phyloP scores from a whole-genome alignment of 2,329 filamentous ascomycete genomes.

The Fusarium pseudoanthophilum region DNA sequence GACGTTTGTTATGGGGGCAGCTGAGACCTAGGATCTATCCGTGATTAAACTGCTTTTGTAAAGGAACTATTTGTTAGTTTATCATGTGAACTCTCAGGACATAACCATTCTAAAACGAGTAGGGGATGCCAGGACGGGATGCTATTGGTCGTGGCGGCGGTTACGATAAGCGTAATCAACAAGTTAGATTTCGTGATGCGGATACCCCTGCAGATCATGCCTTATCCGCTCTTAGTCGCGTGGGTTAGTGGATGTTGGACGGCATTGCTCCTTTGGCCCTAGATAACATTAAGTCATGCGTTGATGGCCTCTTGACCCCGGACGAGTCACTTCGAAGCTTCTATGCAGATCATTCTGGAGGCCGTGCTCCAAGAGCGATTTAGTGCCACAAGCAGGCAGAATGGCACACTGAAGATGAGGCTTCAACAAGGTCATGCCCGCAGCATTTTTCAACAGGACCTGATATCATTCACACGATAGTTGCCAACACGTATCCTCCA shows the following conservation, averaged over 20 bases:
- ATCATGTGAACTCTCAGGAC: background rate
- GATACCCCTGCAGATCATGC: slow-evolving; percentile 28
- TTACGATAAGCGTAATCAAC: slow-evolving; percentile 28
- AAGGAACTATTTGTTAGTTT: slow-evolving; percentile 1
- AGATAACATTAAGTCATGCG: background rate
- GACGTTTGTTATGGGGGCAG: slow-evolving; percentile 3
- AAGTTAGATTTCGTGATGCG: slow-evolving; percentile 15
- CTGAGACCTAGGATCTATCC: background rate
- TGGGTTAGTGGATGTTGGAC: background rate
- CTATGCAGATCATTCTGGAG: background rate
- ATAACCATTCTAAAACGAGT: background rate
- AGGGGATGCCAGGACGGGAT: background rate
- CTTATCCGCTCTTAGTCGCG: slow-evolving; percentile 9
- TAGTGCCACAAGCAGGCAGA: background rate
- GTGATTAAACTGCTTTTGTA: background rate
- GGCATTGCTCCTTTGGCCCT: background rate
- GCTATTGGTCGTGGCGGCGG: slow-evolving; percentile 4
- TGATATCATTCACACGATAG: background rate
- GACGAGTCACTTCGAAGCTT: background rate
- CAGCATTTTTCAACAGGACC: background rate
- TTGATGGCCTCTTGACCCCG: background rate
- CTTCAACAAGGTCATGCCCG: background rate
- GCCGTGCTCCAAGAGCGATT: background rate
- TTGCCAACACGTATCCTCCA: too few species aligned
- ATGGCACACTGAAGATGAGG: background rate